Percentiles rank a stretch among this genome's conserved stretches.
Conservation (phyloP, 2,329 filamentous ascomycete genomes). For the Aureobasidium melanogenum region DNA sequence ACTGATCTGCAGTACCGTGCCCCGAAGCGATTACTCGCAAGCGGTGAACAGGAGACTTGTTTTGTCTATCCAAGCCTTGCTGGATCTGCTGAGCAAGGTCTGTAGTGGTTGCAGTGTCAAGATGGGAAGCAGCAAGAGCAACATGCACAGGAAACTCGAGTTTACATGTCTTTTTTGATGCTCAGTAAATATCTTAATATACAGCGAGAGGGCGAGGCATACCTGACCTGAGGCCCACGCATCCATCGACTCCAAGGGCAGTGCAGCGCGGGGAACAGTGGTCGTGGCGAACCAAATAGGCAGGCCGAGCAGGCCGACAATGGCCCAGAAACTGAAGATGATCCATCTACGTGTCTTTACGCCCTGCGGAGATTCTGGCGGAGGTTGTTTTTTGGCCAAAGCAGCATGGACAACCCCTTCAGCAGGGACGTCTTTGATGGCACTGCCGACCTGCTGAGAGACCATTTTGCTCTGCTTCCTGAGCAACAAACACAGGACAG, state of each 20-base stretch:
- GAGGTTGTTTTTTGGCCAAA: conserved; percentile 40
- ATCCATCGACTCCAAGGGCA: conserved; percentile 80
- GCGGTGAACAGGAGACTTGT: conserved; percentile 78
- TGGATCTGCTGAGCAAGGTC: conserved; percentile 73
- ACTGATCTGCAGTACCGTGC: neutral
- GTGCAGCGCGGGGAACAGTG: conserved; percentile 74
- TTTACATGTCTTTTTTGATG: conserved; percentile 60
- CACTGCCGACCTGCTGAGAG: neutral
- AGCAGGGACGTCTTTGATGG: neutral
- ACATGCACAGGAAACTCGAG: conserved; percentile 83
- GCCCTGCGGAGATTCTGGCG: conserved; percentile 65
- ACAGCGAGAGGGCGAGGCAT: conserved; percentile 19
- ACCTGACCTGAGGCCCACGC: conserved; percentile 89
- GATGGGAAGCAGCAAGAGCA: conserved; percentile 58
- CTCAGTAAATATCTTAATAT: neutral
- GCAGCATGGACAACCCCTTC: conserved; percentile 7
- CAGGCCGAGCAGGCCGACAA: conserved; percentile 73
- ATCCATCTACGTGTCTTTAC: conserved; percentile 63
- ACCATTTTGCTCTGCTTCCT: neutral
- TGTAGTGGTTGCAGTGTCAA: conserved; percentile 60
- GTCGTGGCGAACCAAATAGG: conserved; percentile 97
- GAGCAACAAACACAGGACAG: neutral
- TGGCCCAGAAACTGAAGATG: conserved; percentile 81
- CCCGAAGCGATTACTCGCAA: conserved; percentile 47
- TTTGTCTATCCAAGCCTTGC: conserved; percentile 74